Evolutionary conservation across 2,329 filamentous ascomycete species (phyloP).

Genomic region (Gyromitra esculenta): DNA sequence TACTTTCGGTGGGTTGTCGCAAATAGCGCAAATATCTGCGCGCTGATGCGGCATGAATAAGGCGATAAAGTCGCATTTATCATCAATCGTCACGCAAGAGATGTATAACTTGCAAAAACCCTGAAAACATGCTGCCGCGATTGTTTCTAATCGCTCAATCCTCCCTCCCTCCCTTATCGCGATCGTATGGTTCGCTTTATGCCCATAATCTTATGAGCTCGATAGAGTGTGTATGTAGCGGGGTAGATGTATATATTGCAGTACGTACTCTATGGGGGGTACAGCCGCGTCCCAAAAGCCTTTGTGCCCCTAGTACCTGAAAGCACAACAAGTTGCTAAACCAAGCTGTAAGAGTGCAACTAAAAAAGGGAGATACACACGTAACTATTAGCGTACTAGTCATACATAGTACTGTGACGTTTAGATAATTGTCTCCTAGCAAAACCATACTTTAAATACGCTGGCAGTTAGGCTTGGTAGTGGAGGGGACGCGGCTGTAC

Average conservation of each 20-base stretch:
- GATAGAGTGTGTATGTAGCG: slow-evolving; percentile 14
- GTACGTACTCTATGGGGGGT: neutral
- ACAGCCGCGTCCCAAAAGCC: no score
- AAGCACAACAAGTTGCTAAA: no score
- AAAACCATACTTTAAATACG: no score
- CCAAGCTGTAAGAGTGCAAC: no score
- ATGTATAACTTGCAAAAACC: slow-evolving; percentile 4
- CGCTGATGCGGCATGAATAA: neutral
- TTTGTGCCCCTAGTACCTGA: no score
- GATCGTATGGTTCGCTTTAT: slow-evolving; percentile 11
- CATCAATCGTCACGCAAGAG: neutral
- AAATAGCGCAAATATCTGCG: slow-evolving; percentile 7
- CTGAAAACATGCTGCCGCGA: neutral
- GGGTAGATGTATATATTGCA: neutral
- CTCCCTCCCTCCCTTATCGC: slow-evolving; percentile 7
- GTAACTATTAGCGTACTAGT: no score
- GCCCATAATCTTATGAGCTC: neutral
- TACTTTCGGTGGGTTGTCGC: neutral
- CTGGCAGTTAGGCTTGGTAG: no score
- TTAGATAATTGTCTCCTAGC: no score
- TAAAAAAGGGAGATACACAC: no score
- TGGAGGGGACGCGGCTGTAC: no score
- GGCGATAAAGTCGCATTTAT: neutral
- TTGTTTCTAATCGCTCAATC: slow-evolving; percentile 9
- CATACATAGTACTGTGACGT: no score